Percentiles rank a stretch among this genome's conserved stretches.
Conservation (phyloP, 441 rosid species). For the Erysimum pusillum region DNA sequence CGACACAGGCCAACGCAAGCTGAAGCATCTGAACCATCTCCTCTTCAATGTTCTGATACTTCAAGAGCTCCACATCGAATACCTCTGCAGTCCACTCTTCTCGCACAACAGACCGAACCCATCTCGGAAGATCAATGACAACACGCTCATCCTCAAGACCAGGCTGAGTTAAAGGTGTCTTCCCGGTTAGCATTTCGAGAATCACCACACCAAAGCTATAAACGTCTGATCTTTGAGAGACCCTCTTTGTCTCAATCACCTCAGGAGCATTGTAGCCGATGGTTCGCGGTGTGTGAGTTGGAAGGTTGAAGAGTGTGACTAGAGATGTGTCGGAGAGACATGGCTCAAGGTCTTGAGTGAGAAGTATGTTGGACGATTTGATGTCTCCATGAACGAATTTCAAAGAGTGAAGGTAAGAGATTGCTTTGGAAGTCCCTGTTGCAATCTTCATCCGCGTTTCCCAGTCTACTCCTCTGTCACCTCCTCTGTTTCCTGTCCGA, state of each 20-base stretch:
- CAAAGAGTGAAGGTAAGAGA: constrained; percentile 59
- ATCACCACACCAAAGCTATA: constrained; percentile 78
- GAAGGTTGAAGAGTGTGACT: constrained; percentile 59
- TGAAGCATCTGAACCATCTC: constrained; percentile 81
- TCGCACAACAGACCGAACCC: constrained; percentile 75
- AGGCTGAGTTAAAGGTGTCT: constrained; percentile 61
- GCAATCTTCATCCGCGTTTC: constrained; percentile 65
- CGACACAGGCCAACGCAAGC: constrained; percentile 64
- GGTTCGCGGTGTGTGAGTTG: constrained; percentile 55
- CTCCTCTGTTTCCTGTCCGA: constrained; percentile 51
- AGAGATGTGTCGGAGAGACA: constrained; percentile 67
- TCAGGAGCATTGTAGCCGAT: constrained; percentile 74
- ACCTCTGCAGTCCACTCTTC: constrained; percentile 85
- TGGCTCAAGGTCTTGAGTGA: constrained; percentile 59
- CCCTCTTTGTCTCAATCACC: constrained; percentile 59
- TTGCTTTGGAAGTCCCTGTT: constrained; percentile 60
- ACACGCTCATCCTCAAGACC: constrained; percentile 60
- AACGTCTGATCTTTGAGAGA: constrained; percentile 67
- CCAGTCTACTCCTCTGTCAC: constrained; percentile 61
- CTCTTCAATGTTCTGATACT: constrained; percentile 62
- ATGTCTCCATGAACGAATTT: constrained; percentile 72
- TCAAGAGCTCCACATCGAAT: constrained; percentile 70
- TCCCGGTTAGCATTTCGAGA: constrained; percentile 72
- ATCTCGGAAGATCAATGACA: constrained; percentile 68
- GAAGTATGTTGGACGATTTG: constrained; percentile 72